Conservation (phyloP, 805 yeast species). For the Suhomyces sp. region DNA sequence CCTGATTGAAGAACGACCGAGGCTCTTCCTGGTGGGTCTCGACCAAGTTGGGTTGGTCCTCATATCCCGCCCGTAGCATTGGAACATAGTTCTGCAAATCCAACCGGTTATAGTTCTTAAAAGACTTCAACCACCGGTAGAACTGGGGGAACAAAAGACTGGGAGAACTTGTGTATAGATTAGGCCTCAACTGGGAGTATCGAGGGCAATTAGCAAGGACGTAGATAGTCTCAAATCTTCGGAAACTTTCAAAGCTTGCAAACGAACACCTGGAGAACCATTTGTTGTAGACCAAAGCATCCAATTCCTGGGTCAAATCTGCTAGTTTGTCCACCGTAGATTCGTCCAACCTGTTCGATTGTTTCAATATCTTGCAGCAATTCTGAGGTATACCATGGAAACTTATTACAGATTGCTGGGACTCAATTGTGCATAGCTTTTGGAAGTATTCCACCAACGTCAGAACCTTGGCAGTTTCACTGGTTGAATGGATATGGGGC, state of each 20-base stretch:
- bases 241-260: slow-evolving; percentile 8
- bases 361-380: too few species aligned
- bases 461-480: too few species aligned
- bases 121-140: slow-evolving; percentile 16
- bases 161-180: slow-evolving; percentile 24
- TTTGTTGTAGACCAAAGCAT: slow-evolving; percentile 9
- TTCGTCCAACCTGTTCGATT: too few species aligned
- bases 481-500: too few species aligned
- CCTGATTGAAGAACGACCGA: slow-evolving; percentile 5
- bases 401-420: too few species aligned
- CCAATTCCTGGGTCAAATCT: slow-evolving; percentile 10
- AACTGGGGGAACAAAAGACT: slow-evolving; percentile 25
- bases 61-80: slow-evolving; percentile 10
- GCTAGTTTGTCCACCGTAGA: too few species aligned
- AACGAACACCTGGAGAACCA: slow-evolving; percentile 20
- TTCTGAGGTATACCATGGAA: too few species aligned
- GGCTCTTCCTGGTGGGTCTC: slow-evolving; percentile 1
- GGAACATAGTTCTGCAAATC: slow-evolving; percentile 3
- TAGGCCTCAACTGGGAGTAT: slow-evolving; percentile 12
- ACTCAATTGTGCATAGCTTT: too few species aligned
- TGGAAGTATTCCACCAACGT: too few species aligned
- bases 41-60: slow-evolving; percentile 8
- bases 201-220: slow-evolving; percentile 8
- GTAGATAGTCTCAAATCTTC: slow-evolving; percentile 20
- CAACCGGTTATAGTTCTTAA: background rate